Base-by-base conservation (phyloP, 2,329 filamentous ascomycete species). In the Fusarium metavorans region DNA sequence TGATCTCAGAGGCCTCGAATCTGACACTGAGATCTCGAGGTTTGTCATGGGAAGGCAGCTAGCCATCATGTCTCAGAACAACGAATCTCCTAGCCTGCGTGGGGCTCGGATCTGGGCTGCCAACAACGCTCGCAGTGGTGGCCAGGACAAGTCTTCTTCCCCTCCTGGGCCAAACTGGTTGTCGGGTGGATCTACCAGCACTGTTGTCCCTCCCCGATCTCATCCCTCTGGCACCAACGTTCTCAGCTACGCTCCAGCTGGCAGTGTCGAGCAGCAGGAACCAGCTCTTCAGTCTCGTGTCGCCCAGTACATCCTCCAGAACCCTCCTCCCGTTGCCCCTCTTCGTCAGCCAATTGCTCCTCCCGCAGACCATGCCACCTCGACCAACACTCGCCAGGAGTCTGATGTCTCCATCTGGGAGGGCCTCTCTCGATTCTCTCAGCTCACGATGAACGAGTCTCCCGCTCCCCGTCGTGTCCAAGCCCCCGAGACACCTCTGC, bases 381-480 rank as follows among this genome's bases (percentile, higher is more conserved):
- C 23, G 30, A 9, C 18, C 50, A 54, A 14, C 50, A 20, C 27
- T 32, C 50, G 27, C 20, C 50, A 54, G 10, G 50, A 54, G 11
- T 20, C 32, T 3, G 50, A 14, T 11, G 18, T 27, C 14, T 54
- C 64, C 20, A 68, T 76, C 27, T 75, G 72, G 72, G 61, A 70
- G 25, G 60, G 68, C 0, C 37, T 75, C 6, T 25, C 50, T 9
- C 64, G 52, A 10, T 75, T 75, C 30, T 57, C 20, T 16, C 68
- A 10, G 5, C 25, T 54, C 11, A 20, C 50, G 25, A 32, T 74
- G n/a, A 37, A 52, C 18, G 39, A 39, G 34, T 5, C 30, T n/a
- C 34, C 67, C 13, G 10, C n/a, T 18, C 8, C 7, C 27, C 27
- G 48, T n/a, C n/a, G 27, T 52, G 9, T 27, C 7, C 50, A 54